Evolutionary conservation across 2,329 filamentous ascomycete species (phyloP), one percentile per base, ranked within the genome.

Genomic region (Ceratocystis destructans): DNA sequence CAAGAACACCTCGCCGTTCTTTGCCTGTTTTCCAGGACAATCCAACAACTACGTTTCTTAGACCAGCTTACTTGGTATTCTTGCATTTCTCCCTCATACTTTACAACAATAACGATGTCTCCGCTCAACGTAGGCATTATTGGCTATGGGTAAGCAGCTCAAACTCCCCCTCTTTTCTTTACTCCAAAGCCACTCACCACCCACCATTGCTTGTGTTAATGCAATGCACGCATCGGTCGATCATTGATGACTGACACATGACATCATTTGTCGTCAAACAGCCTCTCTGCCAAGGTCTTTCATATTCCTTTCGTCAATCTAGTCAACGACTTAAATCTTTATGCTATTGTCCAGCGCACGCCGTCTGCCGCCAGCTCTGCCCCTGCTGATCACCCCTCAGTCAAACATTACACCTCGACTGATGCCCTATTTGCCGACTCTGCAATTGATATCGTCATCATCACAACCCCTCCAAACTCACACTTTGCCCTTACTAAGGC

Each of bases 321-420:
- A 15, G 65, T 64, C 44, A 48, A 53, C n/a, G 50, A 65, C 37
- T 77, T 78, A 64, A 80, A 81, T 37, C 83, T 93, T 22, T 83
- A 90, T 73, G 84, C 87, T 69, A 85, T 94, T 70, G 86, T 93
- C 33, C 89, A 94, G 75, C 85, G 89, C 68, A 83, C 78, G 4
- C 88, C 88, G 5, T 83, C 81, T 69, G 75, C 81, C 1, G 77
- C 79, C 64, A 82, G 87, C 73, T 87, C 89, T 68, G 87, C 87
- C 0, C 82, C 84, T 22, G 80, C 81, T 69, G 88, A 91, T 74
- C 81, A 89, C 73, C 86, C 88, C 0, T 73, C 76, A 1, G 76
- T 83, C 72, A 86, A 84, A 74, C 82, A 86, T 74, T 88, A 85
- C 78, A 83, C 82, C 31, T 80, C 81, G 15, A 74, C 82, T 37